Base-by-base conservation (phyloP, 345 rosid genomes). In the Reutealis trisperma region DNA sequence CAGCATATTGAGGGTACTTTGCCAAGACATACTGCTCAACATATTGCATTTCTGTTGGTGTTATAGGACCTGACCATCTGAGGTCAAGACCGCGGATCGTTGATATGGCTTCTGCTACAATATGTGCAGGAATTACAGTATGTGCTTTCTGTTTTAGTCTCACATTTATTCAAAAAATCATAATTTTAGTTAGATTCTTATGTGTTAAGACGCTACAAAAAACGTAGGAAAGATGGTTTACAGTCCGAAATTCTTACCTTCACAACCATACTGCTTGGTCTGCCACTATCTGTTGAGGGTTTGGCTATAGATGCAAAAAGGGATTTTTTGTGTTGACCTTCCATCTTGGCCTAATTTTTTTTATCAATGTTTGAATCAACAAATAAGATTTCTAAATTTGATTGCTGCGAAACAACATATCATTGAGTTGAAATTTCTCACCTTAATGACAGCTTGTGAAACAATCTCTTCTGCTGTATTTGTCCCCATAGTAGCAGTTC, bases 41-140 rank as follows among this genome's bases (percentile, higher is more conserved):
- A 75, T 89, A 91, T 78, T 85, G 89, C 89, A 87, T 91, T 71
- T 91, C 94, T 47, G 86, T 80, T n/a, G 86, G 89, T 22, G 94
- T 89, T 75, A 89, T 91, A 5, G 94, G 92, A 21, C 92, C 92
- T 1, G 94, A 90, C 92, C 92, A 91, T 83, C 91, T 79, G 34
- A 89, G 82, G 63, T 88, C 92, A 25, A 89, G 92, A 25, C 90
- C 94, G 8, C 82, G 88, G 67, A 91, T 81, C n/a, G 92, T 89
- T 1, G 92, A 86, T 74, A 91, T 91, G 30, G 94, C 94, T 81
- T 91, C 94, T 3, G 94, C 94, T 27, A 91, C 86, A 24, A 89
- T 90, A 78, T 90, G 90, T 54, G 91, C 90, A 25, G 92, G 96
- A 75, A 91, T 89, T 27, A 89, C 86, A 0, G 86, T 80, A 73